Evolutionary conservation across 371 early-diverging fungal species (phyloP).

Genomic region (Circinella umbellata): DNA sequence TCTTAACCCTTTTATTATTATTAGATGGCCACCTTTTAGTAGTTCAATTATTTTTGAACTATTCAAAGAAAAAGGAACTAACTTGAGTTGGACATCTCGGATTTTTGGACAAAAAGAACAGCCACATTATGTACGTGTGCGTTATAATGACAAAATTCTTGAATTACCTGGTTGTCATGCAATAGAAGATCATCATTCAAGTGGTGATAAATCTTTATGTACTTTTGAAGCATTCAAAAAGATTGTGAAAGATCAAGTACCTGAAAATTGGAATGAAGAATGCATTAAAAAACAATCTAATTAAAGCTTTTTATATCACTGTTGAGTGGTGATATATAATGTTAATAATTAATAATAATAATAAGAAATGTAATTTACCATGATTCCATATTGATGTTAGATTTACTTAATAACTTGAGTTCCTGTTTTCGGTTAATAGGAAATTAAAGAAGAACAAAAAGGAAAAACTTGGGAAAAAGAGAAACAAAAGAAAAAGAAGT

Average conservation of each 20-base stretch:
- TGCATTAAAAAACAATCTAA: slow-evolving; percentile 18
- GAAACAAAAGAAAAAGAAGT: too few relatives aligned
- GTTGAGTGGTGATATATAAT: too few relatives aligned
- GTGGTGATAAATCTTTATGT: slow-evolving; percentile 66
- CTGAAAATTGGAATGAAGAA: slow-evolving; percentile 60
- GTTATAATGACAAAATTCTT: slow-evolving; percentile 69
- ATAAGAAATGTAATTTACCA: too few relatives aligned
- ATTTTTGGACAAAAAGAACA: slow-evolving; percentile 15
- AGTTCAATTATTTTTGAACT: slow-evolving; percentile 71
- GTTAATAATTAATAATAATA: too few relatives aligned
- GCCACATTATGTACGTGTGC: slow-evolving; percentile 71
- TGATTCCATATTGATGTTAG: too few relatives aligned
- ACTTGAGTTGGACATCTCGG: slow-evolving; percentile 8
- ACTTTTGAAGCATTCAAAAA: slow-evolving; percentile 74
- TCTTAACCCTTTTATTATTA: background rate
- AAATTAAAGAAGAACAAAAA: background rate
- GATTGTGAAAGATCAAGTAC: slow-evolving; percentile 59
- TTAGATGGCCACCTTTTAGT: slow-evolving; percentile 57
- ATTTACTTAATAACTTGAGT: background rate
- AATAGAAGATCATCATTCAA: slow-evolving; percentile 61
- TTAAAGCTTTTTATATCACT: too few relatives aligned
- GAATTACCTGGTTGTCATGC: slow-evolving; percentile 64
- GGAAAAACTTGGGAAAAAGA: background rate
- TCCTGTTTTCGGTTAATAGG: background rate
- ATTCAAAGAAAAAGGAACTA: slow-evolving; percentile 46